Conservation (phyloP, 371 early-diverging fungal genomes). For the Lichtheimia ramosa region DNA sequence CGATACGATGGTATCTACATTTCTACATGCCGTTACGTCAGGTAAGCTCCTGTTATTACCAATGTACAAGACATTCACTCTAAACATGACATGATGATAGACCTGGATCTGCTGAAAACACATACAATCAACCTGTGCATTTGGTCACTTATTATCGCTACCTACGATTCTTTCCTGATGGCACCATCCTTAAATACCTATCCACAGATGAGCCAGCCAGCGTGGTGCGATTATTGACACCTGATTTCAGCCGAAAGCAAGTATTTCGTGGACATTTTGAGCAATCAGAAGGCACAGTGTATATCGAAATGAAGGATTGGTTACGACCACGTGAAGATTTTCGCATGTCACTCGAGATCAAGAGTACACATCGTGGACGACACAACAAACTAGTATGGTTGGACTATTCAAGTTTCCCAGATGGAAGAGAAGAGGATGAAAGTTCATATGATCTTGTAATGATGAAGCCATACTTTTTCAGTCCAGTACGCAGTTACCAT, state of each 20-base stretch:
- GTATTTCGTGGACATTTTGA: constrained; percentile 49
- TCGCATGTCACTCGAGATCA: constrained; percentile 41
- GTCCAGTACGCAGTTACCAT: constrained; percentile 37
- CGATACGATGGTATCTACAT: constrained; percentile 72
- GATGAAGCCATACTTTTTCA: constrained; percentile 48
- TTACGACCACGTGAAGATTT: constrained; percentile 40
- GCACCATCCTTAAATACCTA: constrained; percentile 44
- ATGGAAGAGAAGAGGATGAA: constrained; percentile 20
- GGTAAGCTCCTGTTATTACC: constrained; percentile 21
- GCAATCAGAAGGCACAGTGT: constrained; percentile 20
- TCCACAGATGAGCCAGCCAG: constrained; percentile 58
- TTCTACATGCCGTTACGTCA: constrained; percentile 63
- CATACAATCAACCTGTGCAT: constrained; percentile 63
- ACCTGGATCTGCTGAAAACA: constrained; percentile 49
- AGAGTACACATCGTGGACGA: constrained; percentile 57
- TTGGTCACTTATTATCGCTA: constrained; percentile 74
- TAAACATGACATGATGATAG: constrained; percentile 18
- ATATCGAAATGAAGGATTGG: constrained; percentile 33
- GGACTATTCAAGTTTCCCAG: constrained; percentile 36
- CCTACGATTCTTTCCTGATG: constrained; percentile 64
- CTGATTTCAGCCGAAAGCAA: constrained; percentile 34
- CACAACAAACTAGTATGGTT: constrained; percentile 71
- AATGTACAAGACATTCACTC: not conserved
- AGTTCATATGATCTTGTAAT: constrained; percentile 35
- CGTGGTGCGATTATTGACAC: constrained; percentile 34